A percentile compares a stretch with the other conserved stretches of the same genome.
phyloP scores from a whole-genome alignment of 805 yeast genomes.

The Candida sakaeoensis region DNA sequence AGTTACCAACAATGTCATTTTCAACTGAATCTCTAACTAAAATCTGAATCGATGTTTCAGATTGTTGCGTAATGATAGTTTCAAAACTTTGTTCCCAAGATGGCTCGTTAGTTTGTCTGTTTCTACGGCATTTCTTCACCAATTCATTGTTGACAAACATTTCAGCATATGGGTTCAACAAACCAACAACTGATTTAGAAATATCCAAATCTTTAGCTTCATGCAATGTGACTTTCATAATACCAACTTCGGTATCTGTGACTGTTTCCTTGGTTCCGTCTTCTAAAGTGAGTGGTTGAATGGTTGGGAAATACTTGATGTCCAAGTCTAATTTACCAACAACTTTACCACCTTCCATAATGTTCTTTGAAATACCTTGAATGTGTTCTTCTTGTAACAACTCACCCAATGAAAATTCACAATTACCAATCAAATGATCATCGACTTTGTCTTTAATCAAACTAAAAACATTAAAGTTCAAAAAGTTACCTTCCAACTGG shows the following conservation, averaged over 20 bases:
- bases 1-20: slow-evolving; percentile 50
- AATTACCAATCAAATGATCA: slow-evolving; percentile 45
- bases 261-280: slow-evolving; percentile 48
- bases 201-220: slow-evolving; percentile 57
- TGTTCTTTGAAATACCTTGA: slow-evolving; percentile 40
- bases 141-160: slow-evolving; percentile 55
- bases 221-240: slow-evolving; percentile 59
- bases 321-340: slow-evolving; percentile 63
- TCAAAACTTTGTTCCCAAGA: slow-evolving; percentile 65
- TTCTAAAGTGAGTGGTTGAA: slow-evolving; percentile 40
- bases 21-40: slow-evolving; percentile 60
- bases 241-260: slow-evolving; percentile 69
- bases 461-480: slow-evolving; percentile 53
- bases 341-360: slow-evolving; percentile 48
- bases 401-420: slow-evolving; percentile 54
- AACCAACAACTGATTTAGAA: slow-evolving; percentile 47
- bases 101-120: slow-evolving; percentile 70
- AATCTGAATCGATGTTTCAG: slow-evolving; percentile 51
- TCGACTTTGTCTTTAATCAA: slow-evolving; percentile 51
- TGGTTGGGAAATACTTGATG: slow-evolving; percentile 46
- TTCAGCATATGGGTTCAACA: slow-evolving; percentile 67
- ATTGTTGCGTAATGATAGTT: slow-evolving; percentile 57
- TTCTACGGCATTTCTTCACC: slow-evolving; percentile 54
- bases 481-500: slow-evolving; percentile 49
- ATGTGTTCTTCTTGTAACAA: slow-evolving; percentile 52